Conservation (phyloP, 345 rosid species). For the Odontarrhena argentea region DNA sequence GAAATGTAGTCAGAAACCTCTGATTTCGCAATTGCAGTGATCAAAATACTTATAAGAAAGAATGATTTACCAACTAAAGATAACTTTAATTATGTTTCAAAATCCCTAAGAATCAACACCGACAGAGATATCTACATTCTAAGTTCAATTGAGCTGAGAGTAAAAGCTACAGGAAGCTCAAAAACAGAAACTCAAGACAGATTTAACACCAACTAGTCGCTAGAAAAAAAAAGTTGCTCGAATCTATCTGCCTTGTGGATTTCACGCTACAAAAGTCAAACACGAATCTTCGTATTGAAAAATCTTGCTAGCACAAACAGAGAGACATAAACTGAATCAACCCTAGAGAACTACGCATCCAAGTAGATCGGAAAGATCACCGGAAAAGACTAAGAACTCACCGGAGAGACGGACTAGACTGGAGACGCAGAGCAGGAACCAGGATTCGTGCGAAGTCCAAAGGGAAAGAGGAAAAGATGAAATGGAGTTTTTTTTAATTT, state of each 20-base stretch:
- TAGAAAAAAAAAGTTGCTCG: conserved; percentile 18
- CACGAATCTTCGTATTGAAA: conserved; percentile 22
- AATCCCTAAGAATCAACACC: conserved; percentile 25
- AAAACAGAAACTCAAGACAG: background rate
- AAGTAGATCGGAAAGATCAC: conserved; percentile 16
- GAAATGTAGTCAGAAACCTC: conserved; percentile 6
- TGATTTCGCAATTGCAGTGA: background rate
- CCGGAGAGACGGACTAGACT: conserved; percentile 20
- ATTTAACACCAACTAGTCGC: background rate
- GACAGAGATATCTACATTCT: conserved; percentile 3
- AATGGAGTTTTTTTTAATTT: conserved; percentile 3
- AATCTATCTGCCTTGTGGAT: conserved; percentile 25
- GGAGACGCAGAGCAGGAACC: conserved; percentile 10
- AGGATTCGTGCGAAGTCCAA: conserved; percentile 17
- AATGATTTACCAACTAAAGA: no score
- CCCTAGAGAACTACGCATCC: background rate
- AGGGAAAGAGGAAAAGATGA: conserved; percentile 21
- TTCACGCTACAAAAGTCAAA: conserved; percentile 41
- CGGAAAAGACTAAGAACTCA: conserved; percentile 21
- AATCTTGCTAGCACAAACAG: background rate
- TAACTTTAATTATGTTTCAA: background rate
- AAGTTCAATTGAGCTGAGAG: conserved; percentile 20
- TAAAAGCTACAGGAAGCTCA: conserved; percentile 5
- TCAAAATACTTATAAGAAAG: no score
- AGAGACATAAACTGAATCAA: conserved; percentile 10